Evolutionary conservation across 345 rosid species (phyloP).

Genomic region (Euphorbia pulcherrima): DNA sequence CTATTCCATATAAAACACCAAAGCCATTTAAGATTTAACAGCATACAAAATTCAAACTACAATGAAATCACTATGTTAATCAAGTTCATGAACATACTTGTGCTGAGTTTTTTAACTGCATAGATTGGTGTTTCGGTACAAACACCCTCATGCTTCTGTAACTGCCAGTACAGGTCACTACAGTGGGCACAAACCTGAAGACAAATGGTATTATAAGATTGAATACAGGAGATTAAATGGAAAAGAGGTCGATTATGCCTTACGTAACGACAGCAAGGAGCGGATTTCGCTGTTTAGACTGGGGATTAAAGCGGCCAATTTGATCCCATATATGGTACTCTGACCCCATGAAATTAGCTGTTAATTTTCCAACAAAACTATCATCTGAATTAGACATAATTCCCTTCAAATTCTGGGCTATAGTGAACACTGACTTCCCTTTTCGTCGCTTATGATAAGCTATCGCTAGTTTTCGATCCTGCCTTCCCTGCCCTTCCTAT

Average conservation of each 20-base stretch:
- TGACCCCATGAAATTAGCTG: constrained; percentile 84
- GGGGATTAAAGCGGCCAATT: constrained; percentile 38
- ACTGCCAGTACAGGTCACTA: constrained; percentile 82
- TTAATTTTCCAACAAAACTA: constrained; percentile 62
- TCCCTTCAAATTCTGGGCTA: constrained; percentile 73
- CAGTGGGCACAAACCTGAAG: constrained; percentile 69
- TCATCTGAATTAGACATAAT: constrained; percentile 58
- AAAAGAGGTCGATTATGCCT: constrained; percentile 26
- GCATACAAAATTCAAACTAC: background rate
- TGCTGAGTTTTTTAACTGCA: constrained; percentile 53
- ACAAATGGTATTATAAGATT: background rate
- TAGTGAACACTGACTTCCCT: constrained; percentile 59
- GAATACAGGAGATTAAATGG: background rate
- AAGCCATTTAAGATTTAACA: background rate
- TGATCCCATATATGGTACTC: constrained; percentile 82
- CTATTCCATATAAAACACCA: constrained; percentile 26
- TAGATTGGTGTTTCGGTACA: constrained; percentile 69
- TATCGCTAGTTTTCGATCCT: constrained; percentile 76
- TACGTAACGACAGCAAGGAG: constrained; percentile 69
- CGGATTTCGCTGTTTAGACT: constrained; percentile 46
- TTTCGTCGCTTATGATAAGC: constrained; percentile 62
- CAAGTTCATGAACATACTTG: constrained; percentile 35
- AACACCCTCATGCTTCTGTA: constrained; percentile 65
- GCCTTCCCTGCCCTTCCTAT: constrained; percentile 92
- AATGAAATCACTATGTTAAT: background rate